Evolutionary conservation across 768 basidiomycete genomes (phyloP), one percentile per base, ranked within the genome.

Genomic region (Brasilioporus rufonigricans): DNA sequence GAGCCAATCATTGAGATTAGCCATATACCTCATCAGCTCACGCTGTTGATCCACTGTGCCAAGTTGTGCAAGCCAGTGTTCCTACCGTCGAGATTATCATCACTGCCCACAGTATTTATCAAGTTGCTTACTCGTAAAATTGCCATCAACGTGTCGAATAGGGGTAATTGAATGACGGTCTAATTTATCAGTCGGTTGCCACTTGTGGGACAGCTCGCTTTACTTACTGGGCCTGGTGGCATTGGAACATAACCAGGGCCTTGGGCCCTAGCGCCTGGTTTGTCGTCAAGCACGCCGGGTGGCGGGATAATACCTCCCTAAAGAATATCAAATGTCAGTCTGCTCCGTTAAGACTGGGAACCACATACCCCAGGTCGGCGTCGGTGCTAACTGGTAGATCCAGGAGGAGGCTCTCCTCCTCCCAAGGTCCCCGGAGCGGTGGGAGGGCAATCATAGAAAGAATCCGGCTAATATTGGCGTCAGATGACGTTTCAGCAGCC

Each of bases 11-110:
- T 93, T 93, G 29, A 93, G 73, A 2, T 77, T 80, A 44, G 80
- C 65, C 81, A 93, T 85, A 60, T 93, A 92, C 48, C 86, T 75
- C 81, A 89, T 89, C 48, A 91, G 73, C 65, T 89, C 88, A 35
- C 88, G 79, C 60, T 89, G 88, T 63, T 92, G 89, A 44, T 88
- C 85, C 16, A 91, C 80, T 26, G 87, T 86, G 0, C 87, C 89
- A 21, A 82, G 69, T 67, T 89, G 87, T 1, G 87, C 87, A 7
- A 82, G 69, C 5, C 86, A 85, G 67, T 88, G 90, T 74, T 91
- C 87, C 90, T 92, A 59, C 4, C 44, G 21, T 46, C 23, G 50
- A 50, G 46, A 49, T 61, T 56, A 48, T 59, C 26, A 35, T 50
- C 18, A 50, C 50, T 14, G 47, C 39, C 9, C 19, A 52, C 35